phyloP scores from a whole-genome alignment of 1,284 basidiomycete species.

The Calocybe gambosa region DNA sequence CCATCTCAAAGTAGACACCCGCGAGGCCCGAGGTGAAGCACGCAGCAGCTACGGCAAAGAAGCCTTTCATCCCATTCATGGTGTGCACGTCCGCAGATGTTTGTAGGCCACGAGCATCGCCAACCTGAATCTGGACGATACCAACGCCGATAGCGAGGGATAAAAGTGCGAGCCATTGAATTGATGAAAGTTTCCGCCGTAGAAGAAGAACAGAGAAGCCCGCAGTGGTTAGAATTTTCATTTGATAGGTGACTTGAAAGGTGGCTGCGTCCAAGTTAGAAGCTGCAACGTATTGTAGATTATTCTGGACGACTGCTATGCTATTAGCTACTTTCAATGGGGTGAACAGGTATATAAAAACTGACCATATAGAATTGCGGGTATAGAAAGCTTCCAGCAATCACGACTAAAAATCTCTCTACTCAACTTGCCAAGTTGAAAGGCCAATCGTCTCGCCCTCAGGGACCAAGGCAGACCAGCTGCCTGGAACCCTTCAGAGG shows the following conservation, averaged over 20 bases:
- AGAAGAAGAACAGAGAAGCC: constrained; percentile 89
- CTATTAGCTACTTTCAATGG: constrained; percentile 3
- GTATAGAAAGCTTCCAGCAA: constrained; percentile 96
- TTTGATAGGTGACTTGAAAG: constrained; percentile 94
- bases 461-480: constrained; percentile 10
- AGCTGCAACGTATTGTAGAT: constrained; percentile 91
- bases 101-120: constrained; percentile 23
- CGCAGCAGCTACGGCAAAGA: constrained; percentile 81
- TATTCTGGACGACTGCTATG: constrained; percentile 81
- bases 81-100: constrained; percentile 29
- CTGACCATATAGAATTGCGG: constrained; percentile 78
- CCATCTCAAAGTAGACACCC: constrained; percentile 98
- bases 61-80: constrained; percentile 85
- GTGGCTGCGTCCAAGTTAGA: constrained; percentile 92
- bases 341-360: neutral
- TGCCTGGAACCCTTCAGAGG: constrained; percentile 24
- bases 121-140: constrained; percentile 86
- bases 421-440: constrained; percentile 24
- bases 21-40: constrained; percentile 98
- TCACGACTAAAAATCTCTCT: constrained; percentile 64
- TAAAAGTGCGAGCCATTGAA: constrained; percentile 81
- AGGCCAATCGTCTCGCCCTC: constrained; percentile 5
- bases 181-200: constrained; percentile 68
- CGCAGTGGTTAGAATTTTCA: constrained; percentile 97
- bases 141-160: constrained; percentile 89